A percentile compares a stretch with the other conserved stretches of the same genome.
Evolutionary conservation across 768 basidiomycete genomes (phyloP).

Genomic region (Hygrocybe punicea): DNA sequence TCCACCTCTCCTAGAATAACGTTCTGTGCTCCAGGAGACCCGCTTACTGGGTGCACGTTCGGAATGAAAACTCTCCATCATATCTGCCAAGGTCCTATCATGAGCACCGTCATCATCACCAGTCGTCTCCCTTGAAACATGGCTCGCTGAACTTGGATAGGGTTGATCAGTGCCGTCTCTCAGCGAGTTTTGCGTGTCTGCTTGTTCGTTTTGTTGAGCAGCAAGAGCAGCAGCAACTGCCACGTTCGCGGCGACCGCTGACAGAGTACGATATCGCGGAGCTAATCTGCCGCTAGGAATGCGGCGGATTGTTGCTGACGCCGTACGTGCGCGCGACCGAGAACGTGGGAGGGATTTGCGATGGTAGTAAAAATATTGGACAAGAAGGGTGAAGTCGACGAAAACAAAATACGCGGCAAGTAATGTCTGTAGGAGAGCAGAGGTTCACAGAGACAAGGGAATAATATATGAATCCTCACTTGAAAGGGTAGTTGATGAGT

Average conservation of each 20-base stretch:
- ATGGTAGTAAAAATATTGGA: constrained; percentile 80
- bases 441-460: constrained; percentile 10
- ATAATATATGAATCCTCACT: constrained; percentile 41
- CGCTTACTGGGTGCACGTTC: constrained; percentile 58
- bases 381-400: constrained; percentile 72
- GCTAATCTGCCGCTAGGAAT: constrained; percentile 51
- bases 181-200: constrained; percentile 30
- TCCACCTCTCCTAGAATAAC: constrained; percentile 40
- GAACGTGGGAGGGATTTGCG: constrained; percentile 35
- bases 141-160: constrained; percentile 18
- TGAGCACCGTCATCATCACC: constrained; percentile 51
- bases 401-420: constrained; percentile 89
- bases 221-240: constrained; percentile 69
- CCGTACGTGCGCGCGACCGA: constrained; percentile 41
- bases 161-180: constrained; percentile 26
- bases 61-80: constrained; percentile 77
- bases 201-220: constrained; percentile 56
- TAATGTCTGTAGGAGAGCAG: constrained; percentile 55
- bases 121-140: constrained; percentile 13
- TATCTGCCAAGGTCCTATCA: constrained; percentile 50
- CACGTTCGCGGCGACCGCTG: constrained; percentile 67
- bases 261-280: constrained; percentile 65
- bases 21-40: constrained; percentile 68
- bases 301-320: constrained; percentile 42
- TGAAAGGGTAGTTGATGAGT: constrained; percentile 96